Percentiles rank a stretch among this genome's conserved stretches.
Conservation (phyloP, 306 rosid genomes). For the Dalbergia cultrata region DNA sequence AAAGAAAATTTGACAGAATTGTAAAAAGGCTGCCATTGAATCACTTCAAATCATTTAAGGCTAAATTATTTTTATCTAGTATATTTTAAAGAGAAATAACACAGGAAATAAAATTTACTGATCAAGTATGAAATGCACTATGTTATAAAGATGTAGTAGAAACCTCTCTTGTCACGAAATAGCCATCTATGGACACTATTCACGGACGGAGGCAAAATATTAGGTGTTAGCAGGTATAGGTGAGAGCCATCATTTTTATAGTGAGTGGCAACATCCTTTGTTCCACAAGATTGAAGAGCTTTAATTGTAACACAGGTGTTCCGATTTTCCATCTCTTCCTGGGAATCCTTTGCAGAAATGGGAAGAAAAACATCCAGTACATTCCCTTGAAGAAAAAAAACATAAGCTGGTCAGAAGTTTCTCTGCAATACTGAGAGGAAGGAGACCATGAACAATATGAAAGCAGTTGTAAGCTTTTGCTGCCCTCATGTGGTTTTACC, state of each 20-base stretch:
- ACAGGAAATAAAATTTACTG: slow-evolving; percentile 26
- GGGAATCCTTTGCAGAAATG: slow-evolving; percentile 53
- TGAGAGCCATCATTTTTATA: slow-evolving; percentile 84
- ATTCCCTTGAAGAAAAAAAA: slow-evolving; percentile 61
- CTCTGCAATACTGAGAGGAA: slow-evolving; percentile 21
- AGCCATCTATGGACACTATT: slow-evolving; percentile 75
- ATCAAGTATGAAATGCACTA: slow-evolving; percentile 31
- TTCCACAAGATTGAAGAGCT: slow-evolving; percentile 52
- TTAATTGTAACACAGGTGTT: slow-evolving; percentile 42
- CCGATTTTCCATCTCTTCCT: slow-evolving; percentile 49
- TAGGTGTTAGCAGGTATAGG: slow-evolving; percentile 74
- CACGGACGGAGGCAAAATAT: slow-evolving; percentile 75
- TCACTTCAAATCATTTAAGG: slow-evolving; percentile 40
- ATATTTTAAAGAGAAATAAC: slow-evolving; percentile 40
- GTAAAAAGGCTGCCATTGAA: slow-evolving; percentile 51
- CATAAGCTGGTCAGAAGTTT: slow-evolving; percentile 47
- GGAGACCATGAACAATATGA: slow-evolving; percentile 3
- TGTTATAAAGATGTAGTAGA: slow-evolving; percentile 21
- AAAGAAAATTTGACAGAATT: slow-evolving; percentile 46
- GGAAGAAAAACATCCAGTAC: slow-evolving; percentile 66
- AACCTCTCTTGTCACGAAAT: slow-evolving; percentile 64
- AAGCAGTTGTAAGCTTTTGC: slow-evolving; percentile 34
- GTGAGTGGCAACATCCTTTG: slow-evolving; percentile 63
- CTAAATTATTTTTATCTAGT: slow-evolving; percentile 30
- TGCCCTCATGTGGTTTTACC: slow-evolving; percentile 18